Percentiles rank a stretch among this genome's conserved stretches.
Evolutionary conservation across 805 yeast species (phyloP).

Genomic region (Ogataea corticis): DNA sequence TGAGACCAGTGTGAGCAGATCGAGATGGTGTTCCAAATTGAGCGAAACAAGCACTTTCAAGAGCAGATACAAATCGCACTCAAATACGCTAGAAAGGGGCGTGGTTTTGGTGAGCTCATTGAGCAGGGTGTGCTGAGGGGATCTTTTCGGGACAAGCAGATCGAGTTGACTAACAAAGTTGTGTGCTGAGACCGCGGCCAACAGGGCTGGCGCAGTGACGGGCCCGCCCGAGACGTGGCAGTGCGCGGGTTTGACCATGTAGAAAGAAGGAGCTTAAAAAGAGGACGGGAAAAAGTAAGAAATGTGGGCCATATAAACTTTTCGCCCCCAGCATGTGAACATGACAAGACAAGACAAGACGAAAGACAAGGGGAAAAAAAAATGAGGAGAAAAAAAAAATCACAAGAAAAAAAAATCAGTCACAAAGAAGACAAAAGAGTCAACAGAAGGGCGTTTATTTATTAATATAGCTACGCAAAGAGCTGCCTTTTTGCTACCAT

Average conservation of each 20-base stretch:
- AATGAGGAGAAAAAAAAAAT: not conserved
- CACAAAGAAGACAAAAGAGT: not conserved
- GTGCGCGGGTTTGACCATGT: conserved; percentile 14
- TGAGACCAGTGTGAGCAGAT: conserved; percentile 16
- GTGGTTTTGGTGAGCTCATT: not conserved
- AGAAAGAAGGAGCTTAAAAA: not conserved
- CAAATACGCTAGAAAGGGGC: conserved; percentile 2
- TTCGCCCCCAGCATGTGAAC: not conserved
- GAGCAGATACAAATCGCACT: conserved; percentile 11
- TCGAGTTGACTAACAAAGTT: conserved; percentile 32
- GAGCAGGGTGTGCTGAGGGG: not conserved
- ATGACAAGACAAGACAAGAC: not conserved
- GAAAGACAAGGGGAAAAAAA: not conserved
- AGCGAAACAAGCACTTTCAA: conserved; percentile 8
- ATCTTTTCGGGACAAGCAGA: conserved; percentile 15
- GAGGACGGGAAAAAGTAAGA: not conserved
- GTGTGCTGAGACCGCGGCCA: conserved; percentile 20
- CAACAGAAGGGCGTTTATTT: not conserved
- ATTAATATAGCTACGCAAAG: not conserved
- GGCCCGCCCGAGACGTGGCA: conserved; percentile 23
- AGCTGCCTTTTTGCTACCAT: not conserved
- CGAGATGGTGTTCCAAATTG: not conserved
- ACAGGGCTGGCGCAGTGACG: not conserved
- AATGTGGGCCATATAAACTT: not conserved
- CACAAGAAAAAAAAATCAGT: not conserved